Evolutionary conservation across 179 eudicot genomes (phyloP), one percentile per base, ranked within the genome.

Genomic region (Spinacia oleracea): DNA sequence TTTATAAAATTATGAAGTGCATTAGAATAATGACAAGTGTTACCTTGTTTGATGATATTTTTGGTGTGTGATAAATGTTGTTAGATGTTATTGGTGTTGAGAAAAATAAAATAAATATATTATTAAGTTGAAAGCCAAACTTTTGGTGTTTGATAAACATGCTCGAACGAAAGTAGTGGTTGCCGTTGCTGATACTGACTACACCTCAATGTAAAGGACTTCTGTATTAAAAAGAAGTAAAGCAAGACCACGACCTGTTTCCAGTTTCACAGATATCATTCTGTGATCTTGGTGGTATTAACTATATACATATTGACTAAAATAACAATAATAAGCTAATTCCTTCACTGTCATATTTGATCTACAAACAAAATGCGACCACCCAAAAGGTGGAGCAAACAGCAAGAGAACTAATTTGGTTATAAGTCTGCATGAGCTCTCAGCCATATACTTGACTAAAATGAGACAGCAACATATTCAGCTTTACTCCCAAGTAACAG

Each of bases 401-500:
- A 77, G 75, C 74, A 65, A 21, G 53, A 34, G 10, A 45, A 48
- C 67, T 59, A 35, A 73, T 69, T 66, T 10, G 31, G 62, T 45
- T 31, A 48, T 25, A 71, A 75, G 74, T 64, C 74, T 75, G 72
- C 69, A 35, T 25, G 9, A 38, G 69, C 77, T 42, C 35, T 32
- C 53, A 38, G 27, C 34, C 66, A 55, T 65, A 60, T 53, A 69
- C 71, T n/a, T 5, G 56, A 48, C 60, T 4, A 21, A 18, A 38
- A 32, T n/a, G 3, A 51, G 59, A 51, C 16, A 31, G 59, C 51
- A 43, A 53, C 5, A 71, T 43, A 12, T 45, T 6, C 23, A 21
- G 53, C 46, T 32, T 40, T 76, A 83, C 74, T 90, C 95, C 97
- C 95, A 90, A 23, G 98, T 88, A 59, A 95, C 93, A 1, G 90